phyloP scores from a whole-genome alignment of 208 protist species.

The Angomonas deanei region DNA sequence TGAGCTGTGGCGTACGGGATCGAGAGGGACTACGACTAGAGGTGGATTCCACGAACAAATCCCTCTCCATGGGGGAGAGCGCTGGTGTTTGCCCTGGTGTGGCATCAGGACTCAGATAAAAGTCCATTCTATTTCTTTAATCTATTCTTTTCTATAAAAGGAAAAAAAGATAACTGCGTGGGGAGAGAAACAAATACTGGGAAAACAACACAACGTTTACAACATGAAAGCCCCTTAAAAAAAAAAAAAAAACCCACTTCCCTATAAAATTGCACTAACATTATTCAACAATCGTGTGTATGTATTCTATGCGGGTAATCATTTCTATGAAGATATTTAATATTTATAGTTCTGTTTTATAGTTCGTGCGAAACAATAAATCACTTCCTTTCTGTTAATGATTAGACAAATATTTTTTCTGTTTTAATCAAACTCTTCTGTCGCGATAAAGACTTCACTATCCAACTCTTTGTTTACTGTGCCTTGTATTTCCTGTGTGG shows the following conservation, averaged over 20 bases:
- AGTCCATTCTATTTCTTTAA: neutral
- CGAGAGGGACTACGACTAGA: neutral
- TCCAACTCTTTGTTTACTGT: slow-evolving; percentile 35
- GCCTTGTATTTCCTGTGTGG: slow-evolving; percentile 44
- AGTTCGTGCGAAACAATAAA: too few species aligned
- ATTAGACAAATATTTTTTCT: neutral
- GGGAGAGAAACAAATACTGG: neutral
- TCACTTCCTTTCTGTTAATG: neutral
- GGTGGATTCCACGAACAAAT: neutral
- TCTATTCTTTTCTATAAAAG: neutral
- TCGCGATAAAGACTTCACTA: slow-evolving; percentile 77
- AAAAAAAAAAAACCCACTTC: neutral
- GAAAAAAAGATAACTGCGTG: slow-evolving; percentile 1
- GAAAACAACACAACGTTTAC: slow-evolving; percentile 4
- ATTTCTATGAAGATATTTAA: too few species aligned
- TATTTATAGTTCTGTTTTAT: neutral
- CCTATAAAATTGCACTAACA: neutral
- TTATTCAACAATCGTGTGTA: neutral
- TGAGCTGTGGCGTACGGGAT: neutral
- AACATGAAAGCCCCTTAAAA: neutral
- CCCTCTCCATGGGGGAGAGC: neutral
- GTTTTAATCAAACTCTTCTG: slow-evolving; percentile 67
- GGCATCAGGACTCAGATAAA: neutral
- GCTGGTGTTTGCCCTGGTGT: slow-evolving; percentile 5
- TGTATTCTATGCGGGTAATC: neutral